Percentiles rank a stretch among this genome's conserved stretches.
These are phyloP conservation scores for Canavalia ensiformis DNA, from an alignment of 306 rosid genomes.

Conservation along the genomic window DNA sequence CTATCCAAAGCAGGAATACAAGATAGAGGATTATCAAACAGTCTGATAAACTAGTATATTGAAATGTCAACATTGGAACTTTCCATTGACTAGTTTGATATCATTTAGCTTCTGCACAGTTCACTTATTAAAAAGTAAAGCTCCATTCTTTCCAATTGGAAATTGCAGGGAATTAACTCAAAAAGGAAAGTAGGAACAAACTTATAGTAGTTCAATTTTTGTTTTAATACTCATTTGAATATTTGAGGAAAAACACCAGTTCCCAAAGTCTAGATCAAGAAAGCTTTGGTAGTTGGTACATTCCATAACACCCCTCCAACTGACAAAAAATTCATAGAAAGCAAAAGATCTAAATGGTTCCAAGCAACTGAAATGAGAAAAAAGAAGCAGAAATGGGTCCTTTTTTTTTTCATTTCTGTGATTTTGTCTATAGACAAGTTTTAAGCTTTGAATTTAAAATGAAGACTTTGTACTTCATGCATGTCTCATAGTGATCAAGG, in stretches of 20 bases:
- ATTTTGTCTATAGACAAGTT: not conserved
- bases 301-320: conserved; percentile 14
- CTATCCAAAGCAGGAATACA: not conserved
- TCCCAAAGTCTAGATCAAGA: not conserved
- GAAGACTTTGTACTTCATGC: not conserved
- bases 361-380: not conserved
- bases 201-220: not conserved
- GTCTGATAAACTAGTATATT: not conserved
- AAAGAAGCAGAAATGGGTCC: conserved; percentile 13
- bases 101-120: not conserved
- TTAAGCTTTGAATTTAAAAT: not conserved
- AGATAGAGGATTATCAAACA: not conserved
- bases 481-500: not conserved
- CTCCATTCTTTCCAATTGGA: not conserved
- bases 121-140: not conserved
- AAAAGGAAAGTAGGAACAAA: conserved; percentile 7
- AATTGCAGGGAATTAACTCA: not conserved
- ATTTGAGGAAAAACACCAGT: conserved; percentile 17
- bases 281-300: conserved; percentile 1
- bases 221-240: not conserved
- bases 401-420: not conserved
- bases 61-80: not conserved
- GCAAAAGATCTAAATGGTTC: not conserved
- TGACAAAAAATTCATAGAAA: conserved; percentile 11
- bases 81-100: not conserved